Conservation (phyloP, 2,329 filamentous ascomycete species). For the Lachnellula suecica region DNA sequence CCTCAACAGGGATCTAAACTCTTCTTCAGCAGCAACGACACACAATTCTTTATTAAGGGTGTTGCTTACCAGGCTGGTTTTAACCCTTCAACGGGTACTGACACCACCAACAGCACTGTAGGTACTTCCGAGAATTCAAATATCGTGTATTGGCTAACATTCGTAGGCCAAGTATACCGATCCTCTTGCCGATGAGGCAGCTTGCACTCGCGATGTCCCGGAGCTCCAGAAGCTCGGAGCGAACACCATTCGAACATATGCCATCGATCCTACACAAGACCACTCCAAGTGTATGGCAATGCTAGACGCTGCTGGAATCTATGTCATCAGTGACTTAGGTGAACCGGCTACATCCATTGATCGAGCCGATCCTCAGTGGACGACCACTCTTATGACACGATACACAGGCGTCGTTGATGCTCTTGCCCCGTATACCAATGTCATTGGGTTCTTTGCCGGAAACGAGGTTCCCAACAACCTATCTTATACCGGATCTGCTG, state of each 20-base stretch:
- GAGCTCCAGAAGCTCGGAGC: slow-evolving; percentile 75
- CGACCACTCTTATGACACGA: slow-evolving; percentile 71
- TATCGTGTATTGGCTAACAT: slow-evolving; percentile 39
- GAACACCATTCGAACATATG: slow-evolving; percentile 93
- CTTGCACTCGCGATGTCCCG: slow-evolving; percentile 83
- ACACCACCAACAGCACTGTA: slow-evolving; percentile 9
- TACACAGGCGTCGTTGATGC: slow-evolving; percentile 84
- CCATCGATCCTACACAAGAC: slow-evolving; percentile 75
- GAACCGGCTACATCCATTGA: slow-evolving; percentile 82
- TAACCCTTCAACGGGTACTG: slow-evolving; percentile 38
- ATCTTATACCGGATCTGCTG: slow-evolving; percentile 84
- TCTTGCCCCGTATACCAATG: slow-evolving; percentile 80
- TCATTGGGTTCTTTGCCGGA: slow-evolving; percentile 95
- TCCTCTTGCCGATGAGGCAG: slow-evolving; percentile 68
- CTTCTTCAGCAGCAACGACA: slow-evolving; percentile 50
- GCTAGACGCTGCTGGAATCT: slow-evolving; percentile 83
- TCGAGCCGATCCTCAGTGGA: slow-evolving; percentile 76
- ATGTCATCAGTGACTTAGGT: slow-evolving; percentile 87
- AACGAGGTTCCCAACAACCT: slow-evolving; percentile 91
- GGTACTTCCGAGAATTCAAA: slow-evolving; percentile 21
- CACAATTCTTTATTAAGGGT: slow-evolving; percentile 91
- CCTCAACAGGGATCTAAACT: slow-evolving; percentile 29
- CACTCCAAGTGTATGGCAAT: slow-evolving; percentile 82
- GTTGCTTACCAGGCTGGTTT: slow-evolving; percentile 89
- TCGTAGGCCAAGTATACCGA: slow-evolving; percentile 63